Base-by-base conservation (phyloP, 176 grass and related monocot species). In the Thalia dealbata region DNA sequence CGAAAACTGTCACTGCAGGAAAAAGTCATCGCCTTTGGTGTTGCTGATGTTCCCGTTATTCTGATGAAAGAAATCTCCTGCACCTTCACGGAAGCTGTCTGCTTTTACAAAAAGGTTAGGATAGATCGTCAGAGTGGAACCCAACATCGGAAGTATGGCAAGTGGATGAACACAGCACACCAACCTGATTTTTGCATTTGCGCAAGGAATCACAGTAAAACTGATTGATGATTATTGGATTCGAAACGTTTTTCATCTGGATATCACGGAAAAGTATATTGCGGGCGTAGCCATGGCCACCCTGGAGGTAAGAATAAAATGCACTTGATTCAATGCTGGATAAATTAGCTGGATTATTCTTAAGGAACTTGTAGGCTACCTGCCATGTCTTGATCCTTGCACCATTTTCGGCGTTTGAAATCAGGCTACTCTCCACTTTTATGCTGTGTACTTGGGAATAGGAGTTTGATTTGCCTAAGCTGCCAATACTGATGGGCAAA, bases 301-400 rank as follows among this genome's bases (percentile, higher is more conserved):
- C 93, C 93, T 96, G 65, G 45, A 5, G 61, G 51, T 52, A 22
- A 11, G 18, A 58, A 74, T 16, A 72, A 72, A 29, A 38, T 12
- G 43, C 42, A 44, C 11, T 58, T 1, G 26, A 10, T 62, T 64
- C 27, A 30, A 35, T 0, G 28, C 3, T 64, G 62, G 27, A 64
- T 30, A 38, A 38, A 38, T 64, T 64, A 13, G 3, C 14, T 28
- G 11, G 25, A 4, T 5, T 5, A 35, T 12, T 15, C 29, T 14
- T 9, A 48, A 51, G 19, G 43, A 8, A 52, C 43, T 16, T 38
- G 41, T 7, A 0, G 41, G 21, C 1, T 81, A 96, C 92, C 92
- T 96, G 89, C 92, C 92, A 96, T 51, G 86, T 96, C 70, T 96
- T 96, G 85, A 96, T 90, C 59, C 93, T 84, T 26, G 84, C 82